phyloP scores from a whole-genome alignment of 2,329 filamentous ascomycete genomes.

The Neodidymelliopsis sp. region DNA sequence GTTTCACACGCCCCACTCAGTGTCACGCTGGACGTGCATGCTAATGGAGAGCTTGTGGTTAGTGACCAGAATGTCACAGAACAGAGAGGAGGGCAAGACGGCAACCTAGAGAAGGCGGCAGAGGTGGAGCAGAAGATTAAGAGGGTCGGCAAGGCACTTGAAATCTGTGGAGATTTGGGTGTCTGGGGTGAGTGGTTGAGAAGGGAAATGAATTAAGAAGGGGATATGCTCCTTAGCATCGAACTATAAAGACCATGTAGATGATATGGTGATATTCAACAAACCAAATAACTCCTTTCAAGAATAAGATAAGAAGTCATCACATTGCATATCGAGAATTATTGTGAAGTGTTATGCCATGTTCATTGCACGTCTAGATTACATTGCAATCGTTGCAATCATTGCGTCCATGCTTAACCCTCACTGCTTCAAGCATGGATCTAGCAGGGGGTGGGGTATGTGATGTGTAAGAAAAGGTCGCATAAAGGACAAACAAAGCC shows the following conservation, averaged over 20 bases:
- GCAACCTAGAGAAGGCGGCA: conserved; percentile 39
- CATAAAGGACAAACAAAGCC: conserved; percentile 1
- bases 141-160: conserved; percentile 55
- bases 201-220: no score
- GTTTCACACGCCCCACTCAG: conserved; percentile 54
- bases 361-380: conserved; percentile 21
- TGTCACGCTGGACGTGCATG: conserved; percentile 65
- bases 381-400: conserved; percentile 19
- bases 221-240: no score
- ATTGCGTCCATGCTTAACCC: conserved; percentile 21
- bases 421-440: conserved; percentile 24
- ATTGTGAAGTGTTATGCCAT: conserved; percentile 11
- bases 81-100: conserved; percentile 20
- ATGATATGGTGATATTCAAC: no score
- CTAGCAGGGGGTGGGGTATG: conserved; percentile 23
- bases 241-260: no score
- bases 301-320: neutral
- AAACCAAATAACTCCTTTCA: no score
- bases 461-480: conserved; percentile 14
- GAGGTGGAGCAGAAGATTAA: conserved; percentile 33
- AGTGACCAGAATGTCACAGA: conserved; percentile 62
- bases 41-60: conserved; percentile 67
- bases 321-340: neutral
- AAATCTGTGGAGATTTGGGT: conserved; percentile 58
- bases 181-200: conserved; percentile 62